Base-by-base conservation (phyloP, 1,139 yeast species). In the Yamadazyma kanchanaburiensis region DNA sequence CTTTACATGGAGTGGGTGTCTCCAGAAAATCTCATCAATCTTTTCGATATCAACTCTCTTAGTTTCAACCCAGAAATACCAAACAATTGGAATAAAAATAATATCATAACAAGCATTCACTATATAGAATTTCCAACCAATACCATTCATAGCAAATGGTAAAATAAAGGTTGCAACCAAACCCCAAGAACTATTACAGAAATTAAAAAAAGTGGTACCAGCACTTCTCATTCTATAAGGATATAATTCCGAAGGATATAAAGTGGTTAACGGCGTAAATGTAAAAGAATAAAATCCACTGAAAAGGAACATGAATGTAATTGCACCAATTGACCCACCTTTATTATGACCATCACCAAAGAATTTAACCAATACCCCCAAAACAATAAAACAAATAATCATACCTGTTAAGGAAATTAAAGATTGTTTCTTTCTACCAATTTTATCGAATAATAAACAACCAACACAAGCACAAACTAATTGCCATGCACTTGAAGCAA, bases 261-360 rank as follows among this genome's bases (percentile, higher is more conserved):
- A 16, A 3, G 35, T 33, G 15, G 32, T 31, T 20, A 45, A 32
- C 5, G 49, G 48, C 9, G 49, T 42, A 23, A 26, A 43, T 6
- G 46, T 34, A 20, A 34, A 41, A 1, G 44, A 26, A 21, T 45
- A 44, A 23, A 34, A 34, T 6, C 49, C 49, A 29, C 42, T 37
- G 31, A 45, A 45, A 2, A 45, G 10, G 28, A 41, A 45, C 41
- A 45, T 45, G 11, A 43, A 26, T 1, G 48, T 43, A 22, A 44
- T 37, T 9, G 42, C 14, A 6, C 47, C 48, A 30, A 32, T 40
- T 2, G 38, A 31, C 4, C 46, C 49, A 12, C 42, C 24, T 6
- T 22, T 22, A 20, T 28, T 34, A 12, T 33, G 34, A 7, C 47
- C 44, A 25, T 33, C 34, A 13, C 49, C 48, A 25, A 26, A 44